Evolutionary conservation across 441 rosid genomes (phyloP), one percentile per base, ranked within the genome.

Genomic region (Theobroma grandiflorum): DNA sequence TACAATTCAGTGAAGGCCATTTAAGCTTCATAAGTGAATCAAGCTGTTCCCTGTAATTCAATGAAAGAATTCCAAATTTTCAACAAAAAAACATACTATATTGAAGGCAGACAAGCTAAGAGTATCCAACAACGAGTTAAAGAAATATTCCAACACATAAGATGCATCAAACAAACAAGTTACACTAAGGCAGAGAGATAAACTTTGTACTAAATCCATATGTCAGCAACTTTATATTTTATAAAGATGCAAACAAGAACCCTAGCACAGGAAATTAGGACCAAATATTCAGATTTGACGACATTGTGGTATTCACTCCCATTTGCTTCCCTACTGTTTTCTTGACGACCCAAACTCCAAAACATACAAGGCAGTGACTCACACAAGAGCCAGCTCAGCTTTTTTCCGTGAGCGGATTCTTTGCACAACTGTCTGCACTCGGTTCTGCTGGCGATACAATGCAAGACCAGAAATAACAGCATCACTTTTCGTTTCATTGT

Each of bases 41-140:
- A 82, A 96, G 92, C 91, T 93, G 99, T 82, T 94, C 97, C 97
- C 99, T 94, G 97, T 87, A 89, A 86, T 82, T 87, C 92, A 92
- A 84, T 79, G 76, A 83, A 89, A 88, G 55, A 84, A 86, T 80
- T 81, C 88, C 87, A 84, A 80, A 82, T 82, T 82, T 87, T 83
- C 84, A 87, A 82, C 80, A 77, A 40, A 78, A 78, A 81, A 80
- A 77, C 72, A 77, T 77, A 82, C 80, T 76, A 72, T 57, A 52
- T 73, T 73, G 47, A 70, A 73, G 78, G 85, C 49, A 78, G 82
- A 77, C 55, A 43, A 82, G 82, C 59, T 61, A 74, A 64, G 71
- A 77, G 37, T 76, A 77, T 72, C 45, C 75, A 70, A 49, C 81
- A 20, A 62, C 38, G 49, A 78, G 76, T 50, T 63, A 14, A 38